Base-by-base conservation (phyloP, 768 basidiomycete species). In the Russula vinacea region DNA sequence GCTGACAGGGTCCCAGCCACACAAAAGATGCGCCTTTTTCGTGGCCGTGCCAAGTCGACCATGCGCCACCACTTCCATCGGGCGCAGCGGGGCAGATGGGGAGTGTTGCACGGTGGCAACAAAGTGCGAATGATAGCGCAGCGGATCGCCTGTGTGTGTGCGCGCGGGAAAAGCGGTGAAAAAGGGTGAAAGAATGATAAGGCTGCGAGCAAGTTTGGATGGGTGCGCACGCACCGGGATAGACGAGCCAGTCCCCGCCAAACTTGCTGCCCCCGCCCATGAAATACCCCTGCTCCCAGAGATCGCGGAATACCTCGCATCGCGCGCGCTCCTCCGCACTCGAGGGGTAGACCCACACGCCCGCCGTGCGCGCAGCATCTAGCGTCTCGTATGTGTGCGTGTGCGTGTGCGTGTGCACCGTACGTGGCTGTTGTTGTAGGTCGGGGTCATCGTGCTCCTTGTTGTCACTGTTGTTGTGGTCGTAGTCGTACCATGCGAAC, bases 121-220 rank as follows among this genome's bases (percentile, higher is more conserved):
- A 73, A 98, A 98, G 74, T 99, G 97, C 2, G 96, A 97, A 72
- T 99, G 97, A 74, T 96, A 99, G 29, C 97, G 84, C 57, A 98
- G 76, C 10, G 95, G 94, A 73, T 99, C 94, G 60, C 94, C 94
- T 96, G 58, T 8, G 44, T 19, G 19, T 7, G 9, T 5, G 7
- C 17, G 10, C 22, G 4, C 35, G 19, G 6, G 17, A 39, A 32
- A 42, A 37, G 40, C 35, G 3, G 29, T 13, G n/a, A 13, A n/a
- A 22, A 17, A 37, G n/a, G 3, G 29, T 13, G n/a, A 13, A n/a
- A 22, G n/a, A n/a, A n/a, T n/a, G n/a, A n/a, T n/a, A 17, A 37
- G 54, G 40, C 14, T 39, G 14, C 14, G 39, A 33, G 39, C 32
- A n/a, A n/a, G n/a, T n/a, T n/a, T n/a, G n/a, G n/a, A n/a, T n/a